phyloP scores from a whole-genome alignment of 1,139 yeast species.

The Blastobotrys indianensis region DNA sequence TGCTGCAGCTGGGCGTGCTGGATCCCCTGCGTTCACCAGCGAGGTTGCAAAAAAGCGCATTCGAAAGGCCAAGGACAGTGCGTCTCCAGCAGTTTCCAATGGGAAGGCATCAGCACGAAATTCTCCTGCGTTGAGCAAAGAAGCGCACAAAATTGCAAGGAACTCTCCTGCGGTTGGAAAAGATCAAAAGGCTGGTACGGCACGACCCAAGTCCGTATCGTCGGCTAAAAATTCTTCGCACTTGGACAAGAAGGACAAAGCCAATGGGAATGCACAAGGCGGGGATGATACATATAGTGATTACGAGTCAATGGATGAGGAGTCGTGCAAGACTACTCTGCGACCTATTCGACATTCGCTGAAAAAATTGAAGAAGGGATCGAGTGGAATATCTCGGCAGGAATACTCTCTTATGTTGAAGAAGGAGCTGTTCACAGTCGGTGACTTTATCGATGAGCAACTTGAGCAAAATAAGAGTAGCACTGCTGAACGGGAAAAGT shows the following conservation, averaged over 20 bases:
- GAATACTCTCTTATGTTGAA: constrained; percentile 79
- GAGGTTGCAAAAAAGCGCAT: constrained; percentile 10
- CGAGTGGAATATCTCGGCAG: constrained; percentile 72
- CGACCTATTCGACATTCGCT: constrained; percentile 72
- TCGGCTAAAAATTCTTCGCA: constrained; percentile 8
- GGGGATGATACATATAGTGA: constrained; percentile 47
- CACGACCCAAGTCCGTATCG: constrained; percentile 6
- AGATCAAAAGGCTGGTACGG: too few relatives aligned
- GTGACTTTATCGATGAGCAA: constrained; percentile 54
- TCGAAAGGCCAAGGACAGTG: neutral
- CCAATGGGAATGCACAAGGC: constrained; percentile 20
- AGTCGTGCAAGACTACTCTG: constrained; percentile 55
- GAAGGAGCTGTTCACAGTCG: constrained; percentile 70
- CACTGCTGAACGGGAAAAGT: constrained; percentile 35
- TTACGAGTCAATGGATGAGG: constrained; percentile 79
- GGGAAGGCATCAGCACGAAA: constrained; percentile 2
- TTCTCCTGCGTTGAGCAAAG: too few relatives aligned
- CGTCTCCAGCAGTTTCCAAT: constrained; percentile 4
- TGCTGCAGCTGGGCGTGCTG: constrained; percentile 1
- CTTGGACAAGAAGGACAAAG: constrained; percentile 9
- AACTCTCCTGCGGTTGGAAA: too few relatives aligned
- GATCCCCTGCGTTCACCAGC: constrained; percentile 9
- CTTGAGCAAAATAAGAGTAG: constrained; percentile 20
- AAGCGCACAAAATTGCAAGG: too few relatives aligned
- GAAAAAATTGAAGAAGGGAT: constrained; percentile 69